Base-by-base conservation (phyloP, 2,329 filamentous ascomycete genomes). In the Fusarium floridanum region DNA sequence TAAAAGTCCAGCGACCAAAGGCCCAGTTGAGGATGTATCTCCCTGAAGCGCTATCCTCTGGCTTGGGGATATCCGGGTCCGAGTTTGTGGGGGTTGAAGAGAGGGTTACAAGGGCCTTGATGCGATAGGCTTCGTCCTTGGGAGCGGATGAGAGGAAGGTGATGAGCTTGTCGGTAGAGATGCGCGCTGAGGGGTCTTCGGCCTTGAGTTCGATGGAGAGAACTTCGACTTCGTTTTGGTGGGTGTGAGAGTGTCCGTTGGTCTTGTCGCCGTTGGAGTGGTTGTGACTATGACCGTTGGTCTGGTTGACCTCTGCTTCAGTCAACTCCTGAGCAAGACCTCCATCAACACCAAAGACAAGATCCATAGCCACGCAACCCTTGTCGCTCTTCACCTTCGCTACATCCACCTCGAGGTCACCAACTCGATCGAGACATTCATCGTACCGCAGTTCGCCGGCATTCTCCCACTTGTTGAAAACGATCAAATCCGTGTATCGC, bases 1-100 rank as follows among this genome's bases (percentile, higher is more conserved):
- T 97, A 80, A 96, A 98, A 0, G 91, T 97, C 96, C 97, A 99
- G 34, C 97, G 89, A 1, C 95, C 95, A 84, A 99, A 99, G 0
- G 97, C 97, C 97, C 97, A 99, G 82, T 99, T 99, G 69, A 99
- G 88, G 53, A 99, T 98, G 81, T 97, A 98, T 65, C 94, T 88
- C 3, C 79, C 81, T 3, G 71, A 70, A 4, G 83, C 77, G 57
- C 79, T 78, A 6, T 82, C 75, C 9, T 78, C 79, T 6, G 81
- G 80, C 36, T 83, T 78, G 9, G 82, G 80, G 0, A 81, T 77
- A 43, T 88, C 86, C 27, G 86, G 84, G 65, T 90, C 88, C 1
- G 90, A 91, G 77, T 86, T 86, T 20, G 76, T 75, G 10, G 90
- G 85, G 0, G 84, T 78, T 0, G 85, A 81, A 0, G 86, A 84